A percentile compares a stretch with the other conserved stretches of the same genome.
These are phyloP conservation scores for Asterionellopsis glacialis DNA, from an alignment of 108 stramenopile genomes.

Conservation along the genomic window DNA sequence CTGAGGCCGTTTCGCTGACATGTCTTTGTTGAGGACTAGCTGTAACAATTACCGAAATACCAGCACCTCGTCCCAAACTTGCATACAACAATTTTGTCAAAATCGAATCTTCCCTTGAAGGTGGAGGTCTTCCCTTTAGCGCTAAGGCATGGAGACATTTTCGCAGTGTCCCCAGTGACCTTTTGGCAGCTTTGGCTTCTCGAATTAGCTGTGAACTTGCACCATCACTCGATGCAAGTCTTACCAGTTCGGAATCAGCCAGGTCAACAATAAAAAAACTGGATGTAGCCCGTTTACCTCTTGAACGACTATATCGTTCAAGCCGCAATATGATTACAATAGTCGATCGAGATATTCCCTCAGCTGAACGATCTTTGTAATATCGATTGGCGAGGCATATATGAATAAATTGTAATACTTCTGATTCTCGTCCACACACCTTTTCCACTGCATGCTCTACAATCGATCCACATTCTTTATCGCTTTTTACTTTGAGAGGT, in stretches of 20 bases:
- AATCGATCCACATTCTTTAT: too few relatives aligned
- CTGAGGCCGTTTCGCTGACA: slow-evolving; percentile 4
- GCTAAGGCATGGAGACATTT: slow-evolving; percentile 5
- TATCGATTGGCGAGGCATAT: too few relatives aligned
- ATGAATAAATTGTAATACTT: too few relatives aligned
- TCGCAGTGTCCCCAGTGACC: slow-evolving; percentile 3
- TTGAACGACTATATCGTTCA: slow-evolving; percentile 8
- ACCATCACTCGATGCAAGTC: neutral
- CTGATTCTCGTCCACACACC: too few relatives aligned
- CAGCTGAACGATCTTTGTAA: too few relatives aligned
- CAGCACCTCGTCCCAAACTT: slow-evolving; percentile 5
- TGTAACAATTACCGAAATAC: slow-evolving; percentile 7
- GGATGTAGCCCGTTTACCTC: slow-evolving; percentile 5
- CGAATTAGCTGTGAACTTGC: neutral
- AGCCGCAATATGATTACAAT: slow-evolving; percentile 2
- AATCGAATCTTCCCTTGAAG: slow-evolving; percentile 1
- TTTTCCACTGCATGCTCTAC: too few relatives aligned
- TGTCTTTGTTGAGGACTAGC: slow-evolving; percentile 1
- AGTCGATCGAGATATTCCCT: too few relatives aligned
- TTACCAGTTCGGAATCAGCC: slow-evolving; percentile 5
- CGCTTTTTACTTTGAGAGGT: too few relatives aligned
- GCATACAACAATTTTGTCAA: slow-evolving; percentile 6
- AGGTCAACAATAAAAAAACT: slow-evolving; percentile 9
- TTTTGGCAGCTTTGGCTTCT: slow-evolving; percentile 6
- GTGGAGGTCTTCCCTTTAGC: neutral